Evolutionary conservation across 257 asterid genomes (phyloP), one percentile per base, ranked within the genome.

Genomic region (Rauvolfia tetraphylla): DNA sequence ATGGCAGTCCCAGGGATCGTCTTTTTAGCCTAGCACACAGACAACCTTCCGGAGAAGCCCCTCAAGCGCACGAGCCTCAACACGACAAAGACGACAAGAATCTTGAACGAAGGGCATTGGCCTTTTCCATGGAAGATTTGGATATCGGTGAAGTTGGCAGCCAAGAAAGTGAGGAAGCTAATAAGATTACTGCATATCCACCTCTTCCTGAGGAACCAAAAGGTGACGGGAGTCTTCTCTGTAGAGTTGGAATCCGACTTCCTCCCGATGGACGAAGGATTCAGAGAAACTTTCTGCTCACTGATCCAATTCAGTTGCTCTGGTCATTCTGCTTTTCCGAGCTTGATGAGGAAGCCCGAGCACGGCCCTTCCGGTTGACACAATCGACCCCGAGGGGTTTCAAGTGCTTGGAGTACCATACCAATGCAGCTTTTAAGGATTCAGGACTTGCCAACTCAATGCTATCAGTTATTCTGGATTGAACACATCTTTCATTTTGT

Each of bases 131-230:
- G 44, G 44, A 80, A 78, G 12, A 9, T 44, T 44, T 44, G 49
- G 11, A 14, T 67, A 73, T 71, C 46, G 84, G 68, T 74, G 80
- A 76, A 72, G 87, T n/a, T 61, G 82, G 79, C 69, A 44, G 65
- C 62, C 75, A 77, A 76, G 87, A 90, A 78, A 83, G 79, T 38
- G 81, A 34, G 11, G 41, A 61, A 11, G 18, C 36, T 11, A 22
- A 34, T 73, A 79, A 88, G 81, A 81, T 79, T 83, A 92, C 87
- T 77, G 79, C 73, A 78, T 95, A 88, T 88, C 90, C 89, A 69
- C 92, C 96, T 63, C 78, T 95, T 54, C 97, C 95, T n/a, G 97
- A 88, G 84, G 97, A 92, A 81, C 96, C 98, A 61, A 95, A 88
- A 78, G 90, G 81, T 72, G 98, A 91, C 61, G 80, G 84, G 79